Evolutionary conservation across 768 basidiomycete species (phyloP).

Genomic region (Auriscalpium orientale): DNA sequence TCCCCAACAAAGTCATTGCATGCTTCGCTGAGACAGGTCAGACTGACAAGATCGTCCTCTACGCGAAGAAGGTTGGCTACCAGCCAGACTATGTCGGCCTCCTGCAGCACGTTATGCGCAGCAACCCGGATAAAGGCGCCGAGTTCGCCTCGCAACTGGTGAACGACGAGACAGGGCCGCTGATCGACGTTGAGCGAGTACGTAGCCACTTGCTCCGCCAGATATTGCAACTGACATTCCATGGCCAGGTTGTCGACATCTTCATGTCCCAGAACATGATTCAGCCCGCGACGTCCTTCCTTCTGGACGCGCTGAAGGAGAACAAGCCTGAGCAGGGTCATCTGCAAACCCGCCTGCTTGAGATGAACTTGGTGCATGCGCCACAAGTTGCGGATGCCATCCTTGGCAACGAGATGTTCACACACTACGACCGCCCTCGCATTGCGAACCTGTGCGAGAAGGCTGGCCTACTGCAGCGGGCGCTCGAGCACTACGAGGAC

Average conservation of each 20-base stretch:
- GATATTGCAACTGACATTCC: neutral
- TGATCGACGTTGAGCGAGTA: constrained; percentile 90
- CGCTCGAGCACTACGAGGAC: constrained; percentile 97
- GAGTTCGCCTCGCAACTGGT: constrained; percentile 95
- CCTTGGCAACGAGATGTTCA: constrained; percentile 97
- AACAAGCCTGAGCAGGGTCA: constrained; percentile 96
- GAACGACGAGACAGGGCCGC: constrained; percentile 87
- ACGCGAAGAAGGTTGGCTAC: constrained; percentile 95
- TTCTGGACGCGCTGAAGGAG: constrained; percentile 95
- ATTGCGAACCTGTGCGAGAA: constrained; percentile 99
- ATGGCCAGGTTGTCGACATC: constrained; percentile 80
- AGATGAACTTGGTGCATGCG: constrained; percentile 96
- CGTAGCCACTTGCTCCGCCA: constrained; percentile 17
- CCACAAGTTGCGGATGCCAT: constrained; percentile 99
- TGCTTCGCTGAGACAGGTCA: constrained; percentile 99
- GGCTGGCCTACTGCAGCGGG: constrained; percentile 90
- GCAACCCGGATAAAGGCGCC: constrained; percentile 94
- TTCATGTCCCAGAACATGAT: constrained; percentile 99
- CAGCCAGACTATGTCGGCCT: constrained; percentile 87
- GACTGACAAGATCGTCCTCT: constrained; percentile 95
- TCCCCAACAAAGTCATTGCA: constrained; percentile 97
- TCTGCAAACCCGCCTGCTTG: constrained; percentile 90
- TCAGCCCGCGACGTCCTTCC: constrained; percentile 96
- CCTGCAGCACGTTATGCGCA: constrained; percentile 92
- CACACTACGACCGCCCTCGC: constrained; percentile 90